Evolutionary conservation across 2,329 filamentous ascomycete species (phyloP).

Genomic region (Fusarium sp.): DNA sequence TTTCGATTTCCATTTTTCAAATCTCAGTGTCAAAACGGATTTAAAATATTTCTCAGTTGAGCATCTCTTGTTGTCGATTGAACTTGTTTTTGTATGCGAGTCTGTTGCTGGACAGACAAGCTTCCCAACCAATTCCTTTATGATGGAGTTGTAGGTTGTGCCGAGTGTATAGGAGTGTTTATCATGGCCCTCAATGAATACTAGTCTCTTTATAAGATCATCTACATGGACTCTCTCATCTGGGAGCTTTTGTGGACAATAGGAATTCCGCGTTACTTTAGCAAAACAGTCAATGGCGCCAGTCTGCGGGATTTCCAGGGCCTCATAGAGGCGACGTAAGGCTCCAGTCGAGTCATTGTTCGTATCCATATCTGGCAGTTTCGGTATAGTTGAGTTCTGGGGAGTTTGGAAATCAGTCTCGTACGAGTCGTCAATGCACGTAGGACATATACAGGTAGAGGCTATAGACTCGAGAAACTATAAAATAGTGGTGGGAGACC

Average conservation of each 20-base stretch:
- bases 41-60: background rate
- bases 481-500: background rate
- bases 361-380: background rate
- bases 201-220: background rate
- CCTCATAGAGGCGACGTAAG: constrained; percentile 13
- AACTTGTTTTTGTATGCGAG: background rate
- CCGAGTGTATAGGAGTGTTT: too few relatives aligned
- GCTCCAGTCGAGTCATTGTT: background rate
- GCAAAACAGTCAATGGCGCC: background rate
- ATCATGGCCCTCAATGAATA: too few relatives aligned
- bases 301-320: background rate
- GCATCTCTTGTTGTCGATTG: background rate
- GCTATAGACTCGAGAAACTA: background rate
- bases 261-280: background rate
- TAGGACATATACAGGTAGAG: background rate
- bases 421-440: background rate
- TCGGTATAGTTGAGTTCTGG: background rate
- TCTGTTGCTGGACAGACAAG: constrained; percentile 7
- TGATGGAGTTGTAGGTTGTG: background rate
- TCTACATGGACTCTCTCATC: background rate
- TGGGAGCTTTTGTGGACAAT: background rate
- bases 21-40: background rate
- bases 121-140: background rate
- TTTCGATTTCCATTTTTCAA: constrained; percentile 1
- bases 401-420: too few relatives aligned